A percentile compares a stretch with the other conserved stretches of the same genome.
These are phyloP conservation scores for Anisodus tanguticus DNA, from an alignment of 257 asterid genomes.

Conservation along the genomic window DNA sequence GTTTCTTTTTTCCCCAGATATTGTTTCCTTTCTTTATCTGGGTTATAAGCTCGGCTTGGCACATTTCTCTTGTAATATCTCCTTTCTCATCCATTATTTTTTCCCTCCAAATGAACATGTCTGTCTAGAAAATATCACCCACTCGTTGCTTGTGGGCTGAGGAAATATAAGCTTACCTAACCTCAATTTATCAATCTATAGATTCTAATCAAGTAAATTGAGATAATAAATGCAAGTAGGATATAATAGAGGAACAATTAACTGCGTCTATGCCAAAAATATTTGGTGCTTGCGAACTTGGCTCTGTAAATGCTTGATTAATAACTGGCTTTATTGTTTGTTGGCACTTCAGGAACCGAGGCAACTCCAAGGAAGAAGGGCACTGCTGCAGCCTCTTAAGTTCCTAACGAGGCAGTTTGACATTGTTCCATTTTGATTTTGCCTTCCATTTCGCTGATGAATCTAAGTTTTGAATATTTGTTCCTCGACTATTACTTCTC, in stretches of 20 bases:
- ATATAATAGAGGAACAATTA: neutral
- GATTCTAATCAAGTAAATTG: neutral
- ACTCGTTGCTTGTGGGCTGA: neutral
- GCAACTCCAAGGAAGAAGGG: conserved; percentile 49
- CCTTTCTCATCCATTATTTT: neutral
- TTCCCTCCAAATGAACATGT: neutral
- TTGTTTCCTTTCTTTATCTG: neutral
- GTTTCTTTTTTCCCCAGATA: conserved; percentile 40
- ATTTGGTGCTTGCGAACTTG: neutral
- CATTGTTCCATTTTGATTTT: neutral
- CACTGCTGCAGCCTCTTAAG: conserved; percentile 33
- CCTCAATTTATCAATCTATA: neutral
- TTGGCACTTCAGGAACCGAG: conserved; percentile 40
- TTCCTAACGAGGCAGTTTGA: neutral
- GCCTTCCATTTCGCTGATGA: neutral
- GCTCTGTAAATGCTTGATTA: neutral
- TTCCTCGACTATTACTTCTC: neutral
- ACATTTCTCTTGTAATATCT: neutral
- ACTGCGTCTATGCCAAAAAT: neutral
- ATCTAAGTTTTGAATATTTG: neutral
- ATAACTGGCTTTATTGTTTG: conserved; percentile 8
- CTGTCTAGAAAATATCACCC: neutral
- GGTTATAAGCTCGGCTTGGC: neutral
- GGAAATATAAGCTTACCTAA: neutral
- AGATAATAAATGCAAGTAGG: neutral